Conservation (phyloP, 2,329 filamentous ascomycete genomes). For the Cordyceps javanica region DNA sequence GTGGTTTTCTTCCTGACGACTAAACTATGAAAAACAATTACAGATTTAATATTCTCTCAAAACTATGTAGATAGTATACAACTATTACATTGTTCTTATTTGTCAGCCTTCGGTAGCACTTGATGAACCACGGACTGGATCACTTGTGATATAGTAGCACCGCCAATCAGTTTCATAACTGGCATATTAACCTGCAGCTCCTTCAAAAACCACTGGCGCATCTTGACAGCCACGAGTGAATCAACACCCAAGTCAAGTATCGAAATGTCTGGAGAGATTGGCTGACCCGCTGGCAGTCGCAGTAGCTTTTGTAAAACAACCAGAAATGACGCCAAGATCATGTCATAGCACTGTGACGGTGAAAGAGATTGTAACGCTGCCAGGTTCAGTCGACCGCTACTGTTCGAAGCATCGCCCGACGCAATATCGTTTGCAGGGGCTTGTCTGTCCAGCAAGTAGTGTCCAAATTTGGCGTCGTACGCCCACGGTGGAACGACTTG, state of each 20-base stretch:
- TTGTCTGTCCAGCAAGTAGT: constrained; percentile 5
- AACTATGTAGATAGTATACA: too few relatives aligned
- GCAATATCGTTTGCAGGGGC: background rate
- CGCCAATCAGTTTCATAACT: constrained; percentile 33
- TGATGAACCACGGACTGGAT: background rate
- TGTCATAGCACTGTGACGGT: background rate
- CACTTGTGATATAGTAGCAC: constrained; percentile 13
- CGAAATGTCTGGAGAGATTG: background rate
- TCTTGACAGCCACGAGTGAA: constrained; percentile 27
- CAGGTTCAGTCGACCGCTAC: background rate
- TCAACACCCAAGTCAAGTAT: constrained; percentile 21
- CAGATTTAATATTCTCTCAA: too few relatives aligned
- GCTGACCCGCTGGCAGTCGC: background rate
- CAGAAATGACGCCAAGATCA: constrained; percentile 28
- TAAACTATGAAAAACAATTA: too few relatives aligned
- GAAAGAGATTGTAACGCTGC: background rate
- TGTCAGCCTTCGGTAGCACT: background rate
- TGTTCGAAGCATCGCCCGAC: background rate
- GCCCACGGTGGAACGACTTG: background rate
- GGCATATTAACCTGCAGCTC: constrained; percentile 37
- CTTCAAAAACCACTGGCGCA: constrained; percentile 43
- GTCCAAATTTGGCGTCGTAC: constrained; percentile 11
- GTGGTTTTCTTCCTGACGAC: too few relatives aligned
- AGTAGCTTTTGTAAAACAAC: constrained; percentile 8
- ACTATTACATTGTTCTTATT: background rate